phyloP scores from a whole-genome alignment of 495 filamentous ascomycete genomes.

The Tuber calosporum region DNA sequence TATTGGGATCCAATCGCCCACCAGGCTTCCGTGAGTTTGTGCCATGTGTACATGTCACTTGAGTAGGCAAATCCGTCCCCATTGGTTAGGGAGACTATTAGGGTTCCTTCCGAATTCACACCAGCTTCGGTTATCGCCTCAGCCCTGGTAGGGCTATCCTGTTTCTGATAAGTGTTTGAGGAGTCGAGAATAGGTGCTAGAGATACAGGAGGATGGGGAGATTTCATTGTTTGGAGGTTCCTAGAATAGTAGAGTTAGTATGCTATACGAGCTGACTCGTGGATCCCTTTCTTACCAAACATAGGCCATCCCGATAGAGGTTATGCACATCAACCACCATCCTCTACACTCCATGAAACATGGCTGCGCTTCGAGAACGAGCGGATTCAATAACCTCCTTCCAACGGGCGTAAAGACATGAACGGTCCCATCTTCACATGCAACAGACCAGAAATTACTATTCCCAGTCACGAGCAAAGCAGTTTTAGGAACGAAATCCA shows the following conservation, averaged over 20 bases:
- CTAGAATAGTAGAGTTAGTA: conserved; percentile 21
- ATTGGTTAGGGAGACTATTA: conserved; percentile 80
- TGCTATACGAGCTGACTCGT: neutral
- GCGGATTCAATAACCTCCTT: conserved; percentile 69
- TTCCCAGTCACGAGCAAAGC: conserved; percentile 85
- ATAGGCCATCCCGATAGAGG: conserved; percentile 79
- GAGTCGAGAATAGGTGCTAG: conserved; percentile 84
- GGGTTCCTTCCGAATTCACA: conserved; percentile 73
- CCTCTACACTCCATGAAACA: conserved; percentile 86
- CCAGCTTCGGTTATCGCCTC: conserved; percentile 84
- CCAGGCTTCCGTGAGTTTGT: conserved; percentile 88
- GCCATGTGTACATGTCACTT: conserved; percentile 77
- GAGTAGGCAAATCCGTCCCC: conserved; percentile 91
- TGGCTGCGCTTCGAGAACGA: conserved; percentile 84
- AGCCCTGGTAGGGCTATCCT: conserved; percentile 67
- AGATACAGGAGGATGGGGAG: conserved; percentile 83
- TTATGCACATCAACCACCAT: conserved; percentile 81
- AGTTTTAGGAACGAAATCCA: conserved; percentile 78
- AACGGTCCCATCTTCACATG: conserved; percentile 87
- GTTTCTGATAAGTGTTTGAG: conserved; percentile 60
- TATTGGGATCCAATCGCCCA: conserved; percentile 98
- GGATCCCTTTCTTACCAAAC: conserved; percentile 55
- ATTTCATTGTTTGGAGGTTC: conserved; percentile 73
- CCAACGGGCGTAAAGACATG: conserved; percentile 95
- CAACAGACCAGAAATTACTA: conserved; percentile 80